Percentiles rank a stretch among this genome's conserved stretches.
Evolutionary conservation across 108 stramenopile genomes (phyloP).

Genomic region (Nannochloropsis oceanica): DNA sequence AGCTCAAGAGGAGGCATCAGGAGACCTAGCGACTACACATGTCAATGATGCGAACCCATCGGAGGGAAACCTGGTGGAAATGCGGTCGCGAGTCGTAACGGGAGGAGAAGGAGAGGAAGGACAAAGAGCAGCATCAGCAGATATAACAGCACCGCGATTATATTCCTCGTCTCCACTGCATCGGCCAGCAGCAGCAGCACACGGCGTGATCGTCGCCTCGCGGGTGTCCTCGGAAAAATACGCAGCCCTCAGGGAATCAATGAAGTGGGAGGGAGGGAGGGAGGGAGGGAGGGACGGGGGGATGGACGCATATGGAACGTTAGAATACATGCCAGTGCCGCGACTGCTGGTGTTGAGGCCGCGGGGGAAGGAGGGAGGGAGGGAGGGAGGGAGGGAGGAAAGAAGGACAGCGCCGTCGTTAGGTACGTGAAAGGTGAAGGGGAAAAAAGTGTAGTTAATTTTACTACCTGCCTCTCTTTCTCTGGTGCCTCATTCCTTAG

Average conservation of each 20-base stretch:
- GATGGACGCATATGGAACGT: neutral
- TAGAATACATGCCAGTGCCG: neutral
- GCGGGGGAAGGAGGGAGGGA: neutral
- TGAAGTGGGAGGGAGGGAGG: neutral
- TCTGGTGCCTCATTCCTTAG: neutral
- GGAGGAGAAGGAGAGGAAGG: neutral
- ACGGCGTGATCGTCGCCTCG: neutral
- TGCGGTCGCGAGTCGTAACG: neutral
- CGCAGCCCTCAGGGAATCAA: neutral
- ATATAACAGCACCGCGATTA: neutral
- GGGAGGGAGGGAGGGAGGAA: neutral
- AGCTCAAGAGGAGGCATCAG: neutral
- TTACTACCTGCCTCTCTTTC: neutral
- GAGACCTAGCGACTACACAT: neutral
- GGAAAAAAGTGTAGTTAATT: neutral
- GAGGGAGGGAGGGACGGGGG: neutral
- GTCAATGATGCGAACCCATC: neutral
- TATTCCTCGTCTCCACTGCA: neutral
- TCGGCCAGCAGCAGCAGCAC: neutral
- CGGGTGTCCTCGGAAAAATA: neutral
- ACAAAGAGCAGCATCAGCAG: neutral
- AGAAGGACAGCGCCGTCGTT: neutral
- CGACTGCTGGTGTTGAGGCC: neutral
- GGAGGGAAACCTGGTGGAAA: neutral
- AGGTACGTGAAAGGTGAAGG: neutral